These are phyloP conservation scores for Alternaria triticina DNA, from an alignment of 2,329 filamentous ascomycete genomes.

Conservation along the genomic window DNA sequence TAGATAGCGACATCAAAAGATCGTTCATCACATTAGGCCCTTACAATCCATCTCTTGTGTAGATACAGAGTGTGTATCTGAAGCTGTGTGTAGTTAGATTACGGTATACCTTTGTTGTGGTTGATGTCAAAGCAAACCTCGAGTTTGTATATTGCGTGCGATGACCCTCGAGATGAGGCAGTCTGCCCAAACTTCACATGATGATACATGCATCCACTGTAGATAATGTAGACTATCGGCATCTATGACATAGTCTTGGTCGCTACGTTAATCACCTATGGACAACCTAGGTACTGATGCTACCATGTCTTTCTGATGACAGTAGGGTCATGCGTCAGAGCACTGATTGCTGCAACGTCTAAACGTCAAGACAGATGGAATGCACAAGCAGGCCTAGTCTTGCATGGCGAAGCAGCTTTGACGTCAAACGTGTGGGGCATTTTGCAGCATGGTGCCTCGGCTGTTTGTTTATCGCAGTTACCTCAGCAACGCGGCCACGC, in stretches of 20 bases:
- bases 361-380: neutral
- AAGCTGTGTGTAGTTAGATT: neutral
- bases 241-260: neutral
- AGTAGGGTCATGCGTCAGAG: too few relatives aligned
- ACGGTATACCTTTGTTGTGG: neutral
- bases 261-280: neutral
- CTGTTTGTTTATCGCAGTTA: constrained; percentile 29
- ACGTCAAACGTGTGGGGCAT: neutral
- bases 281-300: neutral
- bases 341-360: neutral
- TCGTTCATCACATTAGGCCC: neutral
- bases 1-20: neutral
- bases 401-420: neutral
- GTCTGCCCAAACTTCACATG: neutral
- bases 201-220: neutral
- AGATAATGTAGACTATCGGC: neutral
- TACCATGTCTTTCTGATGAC: neutral
- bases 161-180: neutral
- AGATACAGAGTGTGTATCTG: neutral
- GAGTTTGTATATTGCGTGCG: neutral
- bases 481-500: constrained; percentile 35
- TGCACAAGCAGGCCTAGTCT: neutral
- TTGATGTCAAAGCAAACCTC: neutral
- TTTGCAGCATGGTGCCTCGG: neutral
- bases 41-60: neutral